Percentiles rank a stretch among this genome's conserved stretches.
These are phyloP conservation scores for Striga asiatica DNA, from an alignment of 257 asterid genomes.

Conservation along the genomic window DNA sequence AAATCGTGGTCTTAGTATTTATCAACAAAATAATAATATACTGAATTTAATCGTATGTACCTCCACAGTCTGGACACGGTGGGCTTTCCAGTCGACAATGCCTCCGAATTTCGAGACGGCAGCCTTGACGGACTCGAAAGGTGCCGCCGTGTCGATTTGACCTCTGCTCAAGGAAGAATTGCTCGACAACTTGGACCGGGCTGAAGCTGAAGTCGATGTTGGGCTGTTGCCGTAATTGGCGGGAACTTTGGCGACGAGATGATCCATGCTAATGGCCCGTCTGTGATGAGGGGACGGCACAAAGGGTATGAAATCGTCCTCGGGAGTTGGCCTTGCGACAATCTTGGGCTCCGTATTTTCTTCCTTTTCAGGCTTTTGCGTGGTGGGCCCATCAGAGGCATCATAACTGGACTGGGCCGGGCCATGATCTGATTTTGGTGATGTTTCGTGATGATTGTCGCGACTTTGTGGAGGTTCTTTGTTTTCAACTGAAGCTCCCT, in stretches of 20 bases:
- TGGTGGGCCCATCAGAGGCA: constrained; percentile 4
- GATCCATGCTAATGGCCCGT: constrained; percentile 28
- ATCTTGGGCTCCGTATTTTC: constrained; percentile 14
- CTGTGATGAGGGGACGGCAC: constrained; percentile 22
- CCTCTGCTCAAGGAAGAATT: constrained; percentile 21
- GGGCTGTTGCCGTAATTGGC: constrained; percentile 8
- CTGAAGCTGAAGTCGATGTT: constrained; percentile 5
- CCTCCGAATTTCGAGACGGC: constrained; percentile 99
- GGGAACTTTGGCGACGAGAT: constrained; percentile 29
- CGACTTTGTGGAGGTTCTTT: constrained; percentile 20
- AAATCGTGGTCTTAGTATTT: too few species aligned
- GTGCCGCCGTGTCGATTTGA: constrained; percentile 79
- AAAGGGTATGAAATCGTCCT: constrained; percentile 24
- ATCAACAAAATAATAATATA: too few species aligned
- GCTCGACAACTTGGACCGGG: constrained; percentile 17
- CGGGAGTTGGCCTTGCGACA: constrained; percentile 26
- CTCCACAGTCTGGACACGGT: constrained; percentile 79
- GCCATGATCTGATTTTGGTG: constrained; percentile 11
- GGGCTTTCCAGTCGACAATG: constrained; percentile 99
- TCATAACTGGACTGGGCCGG: constrained; percentile 10
- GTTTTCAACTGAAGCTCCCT: constrained; percentile 19
- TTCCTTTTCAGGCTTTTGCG: constrained; percentile 13
- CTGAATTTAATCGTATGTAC: constrained; percentile 20
- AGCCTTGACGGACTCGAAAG: constrained; percentile 90
- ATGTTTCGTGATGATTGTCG: constrained; percentile 11